Percentiles rank a stretch among this genome's conserved stretches.
These are phyloP conservation scores for Solanum etuberosum DNA, from an alignment of 257 asterid species.

Conservation along the genomic window DNA sequence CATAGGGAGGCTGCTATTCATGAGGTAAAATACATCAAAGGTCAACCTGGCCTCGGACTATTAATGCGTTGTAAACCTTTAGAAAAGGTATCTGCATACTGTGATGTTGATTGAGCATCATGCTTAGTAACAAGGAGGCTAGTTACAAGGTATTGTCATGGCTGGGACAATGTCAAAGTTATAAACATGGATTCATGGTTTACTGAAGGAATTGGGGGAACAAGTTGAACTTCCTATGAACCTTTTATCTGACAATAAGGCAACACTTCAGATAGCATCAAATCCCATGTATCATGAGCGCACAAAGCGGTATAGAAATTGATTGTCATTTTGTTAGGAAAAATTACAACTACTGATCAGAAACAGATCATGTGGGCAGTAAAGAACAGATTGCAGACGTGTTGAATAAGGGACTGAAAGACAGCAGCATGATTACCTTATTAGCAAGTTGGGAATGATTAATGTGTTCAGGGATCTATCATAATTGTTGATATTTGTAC, in stretches of 20 bases:
- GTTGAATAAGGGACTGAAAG: not conserved
- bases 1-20: no score
- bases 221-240: not conserved
- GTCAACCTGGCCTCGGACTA: no score
- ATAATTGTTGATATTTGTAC: not conserved
- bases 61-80: no score
- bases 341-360: not conserved
- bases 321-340: not conserved
- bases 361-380: not conserved
- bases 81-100: no score
- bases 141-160: not conserved
- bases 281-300: not conserved
- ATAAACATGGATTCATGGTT: no score
- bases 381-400: not conserved
- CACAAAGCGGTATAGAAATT: not conserved
- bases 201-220: not conserved
- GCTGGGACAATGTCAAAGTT: not conserved
- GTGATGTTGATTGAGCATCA: not conserved
- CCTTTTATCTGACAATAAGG: no score
- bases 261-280: not conserved
- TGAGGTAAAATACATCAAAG: no score
- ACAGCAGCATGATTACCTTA: not conserved
- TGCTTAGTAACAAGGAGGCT: not conserved
- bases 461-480: not conserved
- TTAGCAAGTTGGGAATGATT: not conserved